Evolutionary conservation across 2,329 filamentous ascomycete genomes (phyloP), one percentile per base, ranked within the genome.

Genomic region (Cucurbitaria berberidis): DNA sequence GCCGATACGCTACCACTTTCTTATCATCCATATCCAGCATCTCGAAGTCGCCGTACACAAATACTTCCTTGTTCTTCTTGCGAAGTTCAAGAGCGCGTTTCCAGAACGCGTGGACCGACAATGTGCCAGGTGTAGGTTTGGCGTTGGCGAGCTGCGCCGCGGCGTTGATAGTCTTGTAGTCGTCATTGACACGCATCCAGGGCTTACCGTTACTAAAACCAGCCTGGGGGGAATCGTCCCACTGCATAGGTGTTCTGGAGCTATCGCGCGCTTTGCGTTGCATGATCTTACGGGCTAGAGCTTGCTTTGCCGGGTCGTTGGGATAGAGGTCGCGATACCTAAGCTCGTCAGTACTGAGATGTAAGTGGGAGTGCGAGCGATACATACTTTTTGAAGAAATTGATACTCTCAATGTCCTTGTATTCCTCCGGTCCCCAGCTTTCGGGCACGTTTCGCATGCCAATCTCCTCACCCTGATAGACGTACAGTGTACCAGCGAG

Each of bases 241-340:
- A 90, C 63, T 89, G 87, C 76, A 91, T 84, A 0, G 88, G 88
- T 3, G 84, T 82, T 15, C 88, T 80, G 9, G 86, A 82, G 64
- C 89, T 84, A 69, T 90, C 87, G 36, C 87, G 79, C n/a, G 81
- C 85, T 48, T 89, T 82, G 55, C 80, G 77, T 53, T 85, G 82
- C 61, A 89, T 75, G 55, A 68, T 78, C 19, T 67, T 56, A 21
- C 67, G 63, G 2, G 64, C 70, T 10, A 66, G 44, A 8, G 57
- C 54, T 42, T 72, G 66, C 38, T 73, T 73, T 6, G 62, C 55
- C 2, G 57, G 35, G 42, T 72, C 26, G 34, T 57, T 55, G 11
- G 71, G 67, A 55, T 74, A 73, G 50, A 70, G 60, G 15, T 66
- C 47, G 36, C 59, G 63, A 51, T 70, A 68, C 43, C 69, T 73